phyloP scores from a whole-genome alignment of 108 stramenopile genomes.

The Thalassiosira profunda region DNA sequence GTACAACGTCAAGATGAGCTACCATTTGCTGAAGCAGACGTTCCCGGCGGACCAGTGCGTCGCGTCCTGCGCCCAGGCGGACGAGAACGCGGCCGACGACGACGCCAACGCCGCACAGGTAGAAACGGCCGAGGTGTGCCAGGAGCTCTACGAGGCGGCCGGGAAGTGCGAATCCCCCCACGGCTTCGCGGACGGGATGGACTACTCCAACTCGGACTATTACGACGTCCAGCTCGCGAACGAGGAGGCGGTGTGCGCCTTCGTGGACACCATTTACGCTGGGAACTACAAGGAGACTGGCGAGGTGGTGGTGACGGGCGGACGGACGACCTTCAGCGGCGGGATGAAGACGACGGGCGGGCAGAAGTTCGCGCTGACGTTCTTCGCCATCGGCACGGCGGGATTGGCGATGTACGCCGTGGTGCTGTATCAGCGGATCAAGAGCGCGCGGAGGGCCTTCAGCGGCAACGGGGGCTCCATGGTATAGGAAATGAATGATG shows the following conservation, averaged over 20 bases:
- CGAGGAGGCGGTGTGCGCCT: slow-evolving; percentile 77
- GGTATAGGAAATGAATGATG: too few relatives aligned
- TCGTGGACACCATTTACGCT: slow-evolving; percentile 30
- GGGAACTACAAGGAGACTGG: slow-evolving; percentile 49
- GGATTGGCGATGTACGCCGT: slow-evolving; percentile 72
- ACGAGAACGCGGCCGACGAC: slow-evolving; percentile 18
- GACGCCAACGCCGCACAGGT: slow-evolving; percentile 28
- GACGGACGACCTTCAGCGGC: slow-evolving; percentile 9
- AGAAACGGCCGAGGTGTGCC: slow-evolving; percentile 65
- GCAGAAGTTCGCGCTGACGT: slow-evolving; percentile 78
- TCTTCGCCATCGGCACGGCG: slow-evolving; percentile 72
- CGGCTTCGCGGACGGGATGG: slow-evolving; percentile 65
- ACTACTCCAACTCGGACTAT: slow-evolving; percentile 25
- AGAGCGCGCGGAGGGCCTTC: slow-evolving; percentile 48
- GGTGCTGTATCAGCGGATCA: slow-evolving; percentile 77
- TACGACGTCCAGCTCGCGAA: slow-evolving; percentile 68
- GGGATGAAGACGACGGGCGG: slow-evolving; percentile 59
- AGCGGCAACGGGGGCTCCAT: too few relatives aligned
- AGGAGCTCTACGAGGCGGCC: slow-evolving; percentile 66
- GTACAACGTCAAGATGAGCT: slow-evolving; percentile 75
- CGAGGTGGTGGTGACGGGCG: slow-evolving; percentile 46
- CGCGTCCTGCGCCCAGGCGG: slow-evolving; percentile 53
- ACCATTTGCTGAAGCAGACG: slow-evolving; percentile 84
- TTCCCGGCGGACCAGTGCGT: slow-evolving; percentile 66
- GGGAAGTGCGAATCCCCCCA: slow-evolving; percentile 85